These are phyloP conservation scores for Cladosporium sp. DNA, from an alignment of 2,329 filamentous ascomycete genomes.

Conservation along the genomic window DNA sequence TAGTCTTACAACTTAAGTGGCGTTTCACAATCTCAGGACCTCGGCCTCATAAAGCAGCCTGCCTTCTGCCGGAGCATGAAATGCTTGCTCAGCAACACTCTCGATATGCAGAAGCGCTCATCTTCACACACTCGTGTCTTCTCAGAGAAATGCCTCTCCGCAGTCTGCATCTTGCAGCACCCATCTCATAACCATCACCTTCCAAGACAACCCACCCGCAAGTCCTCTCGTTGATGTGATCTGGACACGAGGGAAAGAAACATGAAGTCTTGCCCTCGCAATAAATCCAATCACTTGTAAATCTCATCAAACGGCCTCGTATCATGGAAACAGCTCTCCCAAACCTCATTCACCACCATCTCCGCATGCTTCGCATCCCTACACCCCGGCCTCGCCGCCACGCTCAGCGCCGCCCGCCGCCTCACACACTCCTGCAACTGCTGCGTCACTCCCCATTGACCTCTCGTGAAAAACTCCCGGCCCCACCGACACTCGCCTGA, in stretches of 20 bases:
- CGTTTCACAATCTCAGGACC: not conserved
- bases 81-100: too few relatives aligned
- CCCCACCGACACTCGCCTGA: slow-evolving; percentile 92
- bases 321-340: slow-evolving; percentile 94
- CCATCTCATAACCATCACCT: too few relatives aligned
- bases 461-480: slow-evolving; percentile 79
- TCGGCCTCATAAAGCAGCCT: too few relatives aligned
- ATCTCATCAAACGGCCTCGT: slow-evolving; percentile 97
- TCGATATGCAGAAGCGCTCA: too few relatives aligned
- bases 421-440: slow-evolving; percentile 94
- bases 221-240: too few relatives aligned
- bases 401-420: slow-evolving; percentile 74
- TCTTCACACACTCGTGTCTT: too few relatives aligned
- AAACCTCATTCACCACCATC: slow-evolving; percentile 94
- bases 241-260: too few relatives aligned
- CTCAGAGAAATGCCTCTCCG: too few relatives aligned
- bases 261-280: too few relatives aligned
- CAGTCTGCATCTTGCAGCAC: too few relatives aligned
- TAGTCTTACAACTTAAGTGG: not conserved
- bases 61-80: too few relatives aligned
- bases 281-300: slow-evolving; percentile 62
- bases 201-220: too few relatives aligned
- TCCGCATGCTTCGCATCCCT: slow-evolving; percentile 84
- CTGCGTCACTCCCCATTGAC: slow-evolving; percentile 85
- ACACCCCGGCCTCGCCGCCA: slow-evolving; percentile 75